Evolutionary conservation across 2,329 filamentous ascomycete genomes (phyloP), one percentile per base, ranked within the genome.

Genomic region (Nemania serpens): DNA sequence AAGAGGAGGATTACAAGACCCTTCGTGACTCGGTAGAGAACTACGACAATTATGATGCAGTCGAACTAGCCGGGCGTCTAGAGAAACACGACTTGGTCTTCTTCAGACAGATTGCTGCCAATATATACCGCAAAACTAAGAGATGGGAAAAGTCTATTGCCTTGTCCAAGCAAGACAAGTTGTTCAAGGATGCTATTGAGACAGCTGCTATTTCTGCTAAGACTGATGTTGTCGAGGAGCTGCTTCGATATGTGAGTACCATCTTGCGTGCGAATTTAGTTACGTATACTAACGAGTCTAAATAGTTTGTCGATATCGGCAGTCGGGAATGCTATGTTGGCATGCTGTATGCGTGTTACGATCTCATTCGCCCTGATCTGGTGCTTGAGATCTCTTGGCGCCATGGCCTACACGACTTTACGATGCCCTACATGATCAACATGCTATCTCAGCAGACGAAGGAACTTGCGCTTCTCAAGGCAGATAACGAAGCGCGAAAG

Each of bases 391-490:
- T 99, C 59, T 98, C 95, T 61, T 99, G 95, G 95, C 94, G 95
- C 70, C 84, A 97, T 75, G 92, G 93, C 62, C 89, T 99, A 41
- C 88, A 89, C 71, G 95, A 99, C 81, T 99, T 97, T 80, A 96
- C 93, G 49, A 99, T 99, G 96, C 95, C 95, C 17, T 99, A 96
- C 83, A 96, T 99, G 92, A 98, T 99, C 85, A 99, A 98, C 81
- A 90, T 96, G 81, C 83, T 99, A 66, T 87, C 89, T 69, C 93
- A 97, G 77, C 93, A 98, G 79, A 93, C 91, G 41, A 88, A 90
- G 68, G 89, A 96, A 58, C 89, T 99, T 68, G 87, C 93, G 61
- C 76, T 83, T 61, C 85, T 99, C 63, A 96, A 96, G 84, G 91
- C 91, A 64, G 96, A 99, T 78, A 99, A 98, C 74, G 96, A 99